Conservation (phyloP, 495 filamentous ascomycete genomes). For the Antarctomyces pellizariae region DNA sequence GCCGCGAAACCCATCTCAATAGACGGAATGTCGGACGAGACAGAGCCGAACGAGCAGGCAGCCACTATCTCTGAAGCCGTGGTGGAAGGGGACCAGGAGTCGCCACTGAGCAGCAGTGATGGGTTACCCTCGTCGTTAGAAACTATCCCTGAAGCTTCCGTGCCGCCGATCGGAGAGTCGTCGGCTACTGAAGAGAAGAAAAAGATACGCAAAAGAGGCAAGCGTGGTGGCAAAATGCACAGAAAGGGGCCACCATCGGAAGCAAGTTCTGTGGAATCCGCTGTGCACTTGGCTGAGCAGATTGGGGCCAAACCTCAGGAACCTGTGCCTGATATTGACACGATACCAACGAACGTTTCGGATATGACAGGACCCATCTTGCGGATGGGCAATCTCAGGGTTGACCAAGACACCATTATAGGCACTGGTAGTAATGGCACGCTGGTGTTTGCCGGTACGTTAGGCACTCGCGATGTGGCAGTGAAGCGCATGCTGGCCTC, state of each 20-base stretch:
- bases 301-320: too few species aligned
- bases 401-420: constrained; percentile 47
- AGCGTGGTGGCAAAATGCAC: constrained; percentile 23
- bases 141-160: too few species aligned
- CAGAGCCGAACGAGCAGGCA: too few species aligned
- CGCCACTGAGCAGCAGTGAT: too few species aligned
- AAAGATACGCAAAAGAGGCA: constrained; percentile 57
- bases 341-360: constrained; percentile 21
- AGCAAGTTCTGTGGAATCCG: constrained; percentile 22
- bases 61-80: too few species aligned
- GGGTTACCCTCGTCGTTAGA: too few species aligned
- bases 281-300: too few species aligned
- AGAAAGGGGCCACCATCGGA: constrained; percentile 16
- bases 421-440: constrained; percentile 72
- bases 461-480: constrained; percentile 77
- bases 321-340: constrained; percentile 33
- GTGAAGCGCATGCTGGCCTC: constrained; percentile 92
- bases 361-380: constrained; percentile 34
- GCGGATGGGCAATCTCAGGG: constrained; percentile 47
- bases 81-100: too few species aligned
- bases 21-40: too few species aligned
- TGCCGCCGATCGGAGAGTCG: constrained; percentile 16
- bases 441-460: constrained; percentile 62
- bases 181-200: constrained; percentile 17
- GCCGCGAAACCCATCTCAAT: too few species aligned